Percentiles rank a stretch among this genome's conserved stretches.
phyloP scores from a whole-genome alignment of 148 eudicot genomes.

The Persicaria tinctoria region DNA sequence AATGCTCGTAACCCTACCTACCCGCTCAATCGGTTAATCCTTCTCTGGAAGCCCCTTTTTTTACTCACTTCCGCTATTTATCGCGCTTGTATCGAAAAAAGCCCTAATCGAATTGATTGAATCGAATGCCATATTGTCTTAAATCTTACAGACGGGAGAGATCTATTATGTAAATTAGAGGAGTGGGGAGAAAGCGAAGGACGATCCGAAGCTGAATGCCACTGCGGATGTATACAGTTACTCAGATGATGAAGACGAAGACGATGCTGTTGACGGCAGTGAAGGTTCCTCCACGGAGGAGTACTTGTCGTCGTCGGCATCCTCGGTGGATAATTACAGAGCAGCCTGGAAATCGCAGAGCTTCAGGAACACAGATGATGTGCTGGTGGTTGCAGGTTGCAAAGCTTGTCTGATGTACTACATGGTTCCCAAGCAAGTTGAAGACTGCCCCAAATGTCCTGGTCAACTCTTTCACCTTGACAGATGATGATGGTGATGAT shows the following conservation, averaged over 20 bases:
- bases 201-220: constrained; percentile 42
- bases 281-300: constrained; percentile 38
- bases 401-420: constrained; percentile 81
- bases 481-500: neutral
- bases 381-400: constrained; percentile 86
- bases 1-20: too few relatives aligned
- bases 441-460: constrained; percentile 73
- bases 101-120: neutral
- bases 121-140: too few relatives aligned
- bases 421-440: constrained; percentile 77
- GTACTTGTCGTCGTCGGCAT: constrained; percentile 30
- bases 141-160: constrained; percentile 58
- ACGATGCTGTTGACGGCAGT: constrained; percentile 18
- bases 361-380: constrained; percentile 11
- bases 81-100: neutral
- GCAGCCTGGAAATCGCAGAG: neutral
- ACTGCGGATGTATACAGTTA: constrained; percentile 12
- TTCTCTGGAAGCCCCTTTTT: neutral
- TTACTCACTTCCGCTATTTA: neutral
- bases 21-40: neutral
- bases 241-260: constrained; percentile 23
- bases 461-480: constrained; percentile 84
- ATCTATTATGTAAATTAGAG: constrained; percentile 81
- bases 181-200: constrained; percentile 59
- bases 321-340: constrained; percentile 12